Evolutionary conservation across 2,329 filamentous ascomycete genomes (phyloP), one percentile per base, ranked within the genome.

Genomic region (Colletotrichum abscissum): DNA sequence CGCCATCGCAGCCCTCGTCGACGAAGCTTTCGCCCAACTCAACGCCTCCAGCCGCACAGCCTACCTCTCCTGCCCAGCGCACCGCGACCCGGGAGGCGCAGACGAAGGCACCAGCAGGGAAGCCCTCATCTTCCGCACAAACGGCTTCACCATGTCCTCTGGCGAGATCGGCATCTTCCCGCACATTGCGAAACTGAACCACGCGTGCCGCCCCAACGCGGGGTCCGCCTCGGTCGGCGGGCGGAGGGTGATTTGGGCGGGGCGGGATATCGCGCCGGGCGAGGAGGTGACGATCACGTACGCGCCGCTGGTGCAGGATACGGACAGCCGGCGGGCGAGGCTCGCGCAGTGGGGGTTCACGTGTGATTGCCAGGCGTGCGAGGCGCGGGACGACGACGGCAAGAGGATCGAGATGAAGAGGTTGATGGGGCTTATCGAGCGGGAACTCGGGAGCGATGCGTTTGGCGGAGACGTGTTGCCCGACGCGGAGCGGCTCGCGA

Each of bases 101-200:
- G 19, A 79, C 76, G 26, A 67, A 78, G 46, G 72, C 77, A 54
- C 57, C 46, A 75, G 75, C 46, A 69, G 71, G 3, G 69, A 74
- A 38, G 75, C 78, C 52, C 78, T 78, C 76, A 81, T 84, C 65
- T 84, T 85, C 74, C 82, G 82, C 73, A 84, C 79, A 42, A 84
- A 85, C 75, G 82, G 80, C 67, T 84, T 83, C 79, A 79, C 81
- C 63, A 79, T 79, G 76, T 75, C 72, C 12, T 69, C 68, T 33
- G 63, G 74, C 1, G 78, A 78, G 1, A 78, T 80, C 0, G 81
- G 78, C 6, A 77, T 85, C 16, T 85, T 83, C 56, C 77, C 79
- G 8, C 69, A 79, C 35, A 78, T 82, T 19, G 77, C 82, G 5
- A 81, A 82, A 35, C 81, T 85, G 78, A 85, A 85, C 67, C 84